Evolutionary conservation across 192 early-diverging fungal species (phyloP), one percentile per base, ranked within the genome.

Genomic region (Rhizophagus sp.): DNA sequence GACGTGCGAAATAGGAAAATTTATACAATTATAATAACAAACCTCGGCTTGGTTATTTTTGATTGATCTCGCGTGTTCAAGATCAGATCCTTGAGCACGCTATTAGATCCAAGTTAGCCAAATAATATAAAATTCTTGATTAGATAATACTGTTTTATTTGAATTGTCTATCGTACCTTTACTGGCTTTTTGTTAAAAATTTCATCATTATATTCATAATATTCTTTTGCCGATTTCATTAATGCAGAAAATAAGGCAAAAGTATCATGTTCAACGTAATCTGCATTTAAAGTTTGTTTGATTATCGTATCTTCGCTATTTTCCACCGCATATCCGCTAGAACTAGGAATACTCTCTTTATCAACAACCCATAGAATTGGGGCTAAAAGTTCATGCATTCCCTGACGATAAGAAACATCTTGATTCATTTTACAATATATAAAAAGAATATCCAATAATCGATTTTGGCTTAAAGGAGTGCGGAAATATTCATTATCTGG

Each of bases 361-460:
- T 96, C 88, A 25, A 99, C 90, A 0, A 93, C 91, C 84, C 91
- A 84, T 22, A 95, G 89, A 24, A 98, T 85, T 25, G 95, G 94
- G 0, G 95, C 97, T 17, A 96, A 82, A 33, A 99, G 79, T 83
- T 99, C 97, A 81, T 99, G 97, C 97, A 99, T 99, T 36, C 97
- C 97, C 82, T 99, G 97, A 57, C 97, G 90, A 85, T 99, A 99
- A 22, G 93, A 92, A n/a, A 98, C 88, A 41, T 91, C 92, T 17
- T 88, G 86, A 80, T 99, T 93, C 82, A 96, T 87, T 81, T 96
- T 96, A 84, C 94, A 94, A 82, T 95, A 97, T 39, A 98, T 92
- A 78, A 99, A 97, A 34, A 99, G 83, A 44, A 98, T 92, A 78
- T 94, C 92, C 2, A 88, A 83, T 86, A 99, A 83, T 50, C 90